Base-by-base conservation (phyloP, 371 early-diverging fungal genomes). In the Polyrhizophydium stewartii region DNA sequence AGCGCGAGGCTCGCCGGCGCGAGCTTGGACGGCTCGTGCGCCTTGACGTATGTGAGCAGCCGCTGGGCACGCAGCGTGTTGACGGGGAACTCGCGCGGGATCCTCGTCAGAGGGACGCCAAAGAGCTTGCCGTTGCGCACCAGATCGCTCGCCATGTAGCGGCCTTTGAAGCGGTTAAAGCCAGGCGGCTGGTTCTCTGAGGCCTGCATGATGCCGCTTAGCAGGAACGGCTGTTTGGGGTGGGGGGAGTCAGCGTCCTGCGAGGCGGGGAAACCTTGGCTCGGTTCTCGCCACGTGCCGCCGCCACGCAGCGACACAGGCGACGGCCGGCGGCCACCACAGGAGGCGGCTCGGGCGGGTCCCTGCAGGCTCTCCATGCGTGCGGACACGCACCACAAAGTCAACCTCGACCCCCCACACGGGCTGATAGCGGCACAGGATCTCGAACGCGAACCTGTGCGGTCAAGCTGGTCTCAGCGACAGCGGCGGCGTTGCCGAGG, bases 201-300 rank as follows among this genome's bases (percentile, higher is more conserved):
- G 6, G 31, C 67, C 21, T 49, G n/a, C 73, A 73, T 73, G 28
- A 73, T 51, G 30, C 63, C 73, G 33, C 70, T 70, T 6, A 73
- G 63, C 46, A 60, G 65, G 58, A 73, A 60, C 12, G 73, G 73
- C 32, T 60, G 35, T n/a, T 19, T 19, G 45, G 24, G 45, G 19
- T 5, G 45, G 5, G 5, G 45, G 45, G 35, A 13, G 35, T 35
- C 35, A 35, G 35, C 3, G 3, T 3, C 5, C 45, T 10, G 45
- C 45, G 24, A 10, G 58, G 52, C 5, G 40, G 5, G 10, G n/a
- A 10, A 19, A 19, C n/a, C 24, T 5, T 19, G 45, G 45, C 24
- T n/a, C n/a, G n/a, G n/a, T n/a, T n/a, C n/a, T n/a, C n/a, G n/a
- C n/a, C n/a, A n/a, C n/a, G n/a, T n/a, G n/a, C n/a, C n/a, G n/a